Evolutionary conservation across 768 basidiomycete species (phyloP), one percentile per base, ranked within the genome.

Genomic region (Boletellus ananas): DNA sequence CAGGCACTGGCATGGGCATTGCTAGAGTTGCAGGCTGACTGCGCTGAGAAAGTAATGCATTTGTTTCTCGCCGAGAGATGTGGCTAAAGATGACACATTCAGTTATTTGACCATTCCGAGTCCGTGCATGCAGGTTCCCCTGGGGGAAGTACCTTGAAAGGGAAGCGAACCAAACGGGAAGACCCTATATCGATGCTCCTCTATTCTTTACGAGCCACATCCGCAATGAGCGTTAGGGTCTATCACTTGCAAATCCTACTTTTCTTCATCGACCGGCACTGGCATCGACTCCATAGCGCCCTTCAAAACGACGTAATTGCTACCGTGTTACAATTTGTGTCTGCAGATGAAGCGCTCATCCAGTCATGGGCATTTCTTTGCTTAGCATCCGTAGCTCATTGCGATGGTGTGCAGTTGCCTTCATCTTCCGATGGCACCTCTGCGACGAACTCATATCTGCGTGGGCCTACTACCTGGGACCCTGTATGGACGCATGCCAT

Each of bases 291-390:
- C 20, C 83, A 89, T 52, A 63, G 71, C 31, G 67, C 73, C 4
- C 73, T 87, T 34, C 84, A 84, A 55, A 69, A 72, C 39, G 74
- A 79, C 2, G 72, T 93, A 31, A 68, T 85, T 43, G 59, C 72
- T 18, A 67, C 74, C 2, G 75, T 94, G 25, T 60, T 83, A 11
- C 76, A 80, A 41, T 76, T 85, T 34, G 71, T 94, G 29, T 75
- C 82, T 4, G 70, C 77, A 23, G 83, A 88, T 35, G 87, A 93
- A 43, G 60, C 74, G 18, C 60, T 65, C 3, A 70, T 88, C 2
- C 94, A 95, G 59, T 84, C 84, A 3, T 97, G 94, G 94, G 75
- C 84, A 1, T 89, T 95, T 59, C 58, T 95, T 27, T 88, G 83
- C 61, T 72, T 93, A 37, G 85, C 88, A 13, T 81, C 87, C 8